These are phyloP conservation scores for Grosmannia clavigera DNA, from an alignment of 2,329 filamentous ascomycete genomes.

Conservation along the genomic window DNA sequence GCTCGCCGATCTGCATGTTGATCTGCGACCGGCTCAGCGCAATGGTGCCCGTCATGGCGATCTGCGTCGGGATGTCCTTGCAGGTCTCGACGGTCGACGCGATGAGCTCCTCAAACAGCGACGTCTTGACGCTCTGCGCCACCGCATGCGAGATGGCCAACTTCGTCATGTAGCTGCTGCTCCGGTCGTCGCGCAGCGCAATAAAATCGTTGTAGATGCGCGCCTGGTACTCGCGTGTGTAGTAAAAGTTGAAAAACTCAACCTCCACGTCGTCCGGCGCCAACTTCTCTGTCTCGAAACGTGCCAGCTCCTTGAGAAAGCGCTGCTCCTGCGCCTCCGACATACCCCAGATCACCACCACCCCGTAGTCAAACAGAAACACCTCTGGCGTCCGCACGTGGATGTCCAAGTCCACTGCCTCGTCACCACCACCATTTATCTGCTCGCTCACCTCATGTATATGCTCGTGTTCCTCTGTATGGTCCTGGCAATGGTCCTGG, in stretches of 20 bases:
- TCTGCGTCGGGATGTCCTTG: constrained; percentile 85
- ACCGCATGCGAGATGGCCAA: constrained; percentile 91
- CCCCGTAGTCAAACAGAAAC: constrained; percentile 94
- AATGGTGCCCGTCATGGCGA: constrained; percentile 85
- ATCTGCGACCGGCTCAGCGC: constrained; percentile 79
- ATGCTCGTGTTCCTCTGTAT: background rate
- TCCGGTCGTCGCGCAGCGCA: constrained; percentile 80
- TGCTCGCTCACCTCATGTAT: constrained; percentile 1
- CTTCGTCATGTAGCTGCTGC: constrained; percentile 97
- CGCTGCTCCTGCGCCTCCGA: constrained; percentile 74
- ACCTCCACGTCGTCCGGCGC: constrained; percentile 82
- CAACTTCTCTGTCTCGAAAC: constrained; percentile 87
- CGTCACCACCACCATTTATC: constrained; percentile 3
- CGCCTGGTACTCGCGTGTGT: constrained; percentile 93
- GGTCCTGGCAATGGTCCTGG: background rate
- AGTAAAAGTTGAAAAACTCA: constrained; percentile 99
- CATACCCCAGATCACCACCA: constrained; percentile 98
- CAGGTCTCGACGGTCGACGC: constrained; percentile 87
- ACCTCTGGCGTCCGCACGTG: constrained; percentile 85
- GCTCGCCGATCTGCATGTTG: constrained; percentile 98
- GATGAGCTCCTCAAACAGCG: constrained; percentile 89
- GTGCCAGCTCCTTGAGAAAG: constrained; percentile 86
- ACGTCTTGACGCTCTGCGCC: constrained; percentile 94
- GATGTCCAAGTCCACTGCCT: constrained; percentile 62
- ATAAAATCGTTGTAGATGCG: constrained; percentile 99